Evolutionary conservation across 345 rosid genomes (phyloP), one percentile per base, ranked within the genome.

Genomic region (Hibiscus syriacus): DNA sequence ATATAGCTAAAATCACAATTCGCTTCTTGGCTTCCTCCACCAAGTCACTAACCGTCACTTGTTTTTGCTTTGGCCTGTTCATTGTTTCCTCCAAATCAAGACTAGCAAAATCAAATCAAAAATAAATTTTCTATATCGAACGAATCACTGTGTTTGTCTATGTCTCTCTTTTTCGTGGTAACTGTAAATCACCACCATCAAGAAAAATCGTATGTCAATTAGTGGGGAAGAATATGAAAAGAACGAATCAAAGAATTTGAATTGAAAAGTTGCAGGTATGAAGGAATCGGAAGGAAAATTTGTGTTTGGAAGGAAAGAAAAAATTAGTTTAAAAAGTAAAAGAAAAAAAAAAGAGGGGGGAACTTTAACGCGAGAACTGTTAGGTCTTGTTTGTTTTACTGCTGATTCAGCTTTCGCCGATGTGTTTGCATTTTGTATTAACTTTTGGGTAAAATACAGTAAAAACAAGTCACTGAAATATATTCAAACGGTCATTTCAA

Each of bases 21-120:
- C 99, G 83, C 82, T 92, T 95, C 87, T 92, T 92, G 50, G 89
- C 98, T 77, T 95, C 99, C 79, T 95, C 99, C 54, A 89, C 87
- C 74, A 95, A 70, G 84, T 95, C 98, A 30, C 86, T 82, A 43
- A 80, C 73, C 14, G 78, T 72, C 77, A 79, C 90, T 80, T 76
- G 90, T 85, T 79, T 84, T 81, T 77, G 89, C 83, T 80, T 84
- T 70, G 71, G 84, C 53, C 80, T 69, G 76, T 84, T 82, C 96
- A 87, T 91, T 66, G 69, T 36, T 39, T 10, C 16, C 8, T 14
- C 50, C 56, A 67, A 17, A 54, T 53, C 17, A 59, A 43, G 41
- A 59, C 41, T 29, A 16, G 14, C 30, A 64, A 49, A 70, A 43
- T 54, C 32, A 57, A 63, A 36, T 25, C 17, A 29, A 70, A 27